Evolutionary conservation across 805 yeast genomes (phyloP), one percentile per base, ranked within the genome.

Genomic region (Blastobotrys peoriensis): DNA sequence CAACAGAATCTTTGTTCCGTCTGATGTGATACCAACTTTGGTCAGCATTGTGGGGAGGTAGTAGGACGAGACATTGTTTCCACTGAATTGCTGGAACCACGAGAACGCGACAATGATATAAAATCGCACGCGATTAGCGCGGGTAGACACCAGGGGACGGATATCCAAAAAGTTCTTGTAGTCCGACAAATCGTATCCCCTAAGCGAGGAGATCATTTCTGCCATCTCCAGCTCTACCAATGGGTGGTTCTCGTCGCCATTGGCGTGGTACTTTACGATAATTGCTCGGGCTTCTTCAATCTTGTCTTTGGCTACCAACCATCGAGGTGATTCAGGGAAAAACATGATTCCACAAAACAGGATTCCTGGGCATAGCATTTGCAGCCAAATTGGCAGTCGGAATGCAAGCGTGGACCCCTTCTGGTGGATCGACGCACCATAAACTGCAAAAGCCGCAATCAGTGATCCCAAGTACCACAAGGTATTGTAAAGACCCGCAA

Each of bases 261-360:
- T 38, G 15, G 44, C 47, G 17, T 43, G 43, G 33, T 33, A 30
- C 37, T 43, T 28, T 8, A 10, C 9, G 38, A 27, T 9, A 28
- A 38, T 10, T 34, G 19, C n/a, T 16, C 13, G 10, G 10, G n/a
- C 37, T 9, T 13, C 19, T 16, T 34, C 19, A n/a, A 16, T 15
- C 64, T 71, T 47, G 60, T 83, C 83, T 51, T 82, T 79, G 55
- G 78, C 78, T 3, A 88, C 86, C 58, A 75, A 79, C 66, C 74
- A 88, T 47, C 96, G 71, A 0, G 96, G 96, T 35, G 89, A 78
- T 63, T 88, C 96, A 0, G 97, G 96, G 15, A 89, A 65, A 34
- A 78, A 74, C 36, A 76, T 56, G 33, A 69, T 59, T 20, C 70
- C 49, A 10, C 13, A 15, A 18, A 38, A 23, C 3, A 45, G 41